A percentile compares a stretch with the other conserved stretches of the same genome.
phyloP scores from a whole-genome alignment of 148 eudicot genomes.

The Persicaria maculosa region DNA sequence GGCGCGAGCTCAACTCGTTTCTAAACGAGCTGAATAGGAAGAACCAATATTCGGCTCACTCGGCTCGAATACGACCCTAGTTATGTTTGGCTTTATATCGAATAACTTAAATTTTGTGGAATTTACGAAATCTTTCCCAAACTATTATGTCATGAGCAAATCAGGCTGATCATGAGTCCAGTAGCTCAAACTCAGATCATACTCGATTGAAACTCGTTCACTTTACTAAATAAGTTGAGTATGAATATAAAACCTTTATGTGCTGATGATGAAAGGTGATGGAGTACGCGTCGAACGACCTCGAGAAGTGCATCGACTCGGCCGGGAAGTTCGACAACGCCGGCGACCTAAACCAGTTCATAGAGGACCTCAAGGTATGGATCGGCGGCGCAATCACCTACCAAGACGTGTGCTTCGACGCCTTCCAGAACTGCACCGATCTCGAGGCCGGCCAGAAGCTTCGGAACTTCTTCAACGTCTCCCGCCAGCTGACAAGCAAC shows the following conservation, averaged over 20 bases:
- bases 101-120: too few species aligned
- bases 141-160: too few species aligned
- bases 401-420: slow-evolving; percentile 63
- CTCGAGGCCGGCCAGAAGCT: slow-evolving; percentile 37
- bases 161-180: too few species aligned
- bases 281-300: slow-evolving; percentile 31
- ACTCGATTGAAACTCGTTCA: too few species aligned
- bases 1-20: too few species aligned
- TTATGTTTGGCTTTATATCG: too few species aligned
- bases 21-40: too few species aligned
- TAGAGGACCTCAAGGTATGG: slow-evolving; percentile 54
- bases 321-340: slow-evolving; percentile 11
- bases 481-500: slow-evolving; percentile 40
- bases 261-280: slow-evolving; percentile 23
- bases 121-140: too few species aligned
- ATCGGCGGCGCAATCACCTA: slow-evolving; percentile 42
- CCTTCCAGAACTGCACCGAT: slow-evolving; percentile 47
- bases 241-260: background rate
- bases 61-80: too few species aligned
- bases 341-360: slow-evolving; percentile 25
- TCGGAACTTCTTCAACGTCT: slow-evolving; percentile 30
- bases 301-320: slow-evolving; percentile 28
- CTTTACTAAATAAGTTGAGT: too few species aligned
- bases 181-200: too few species aligned
- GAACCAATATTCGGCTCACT: too few species aligned